Evolutionary conservation across 2,329 filamentous ascomycete species (phyloP).

Genomic region (Ophiocordyceps camponoti-leonardi): DNA sequence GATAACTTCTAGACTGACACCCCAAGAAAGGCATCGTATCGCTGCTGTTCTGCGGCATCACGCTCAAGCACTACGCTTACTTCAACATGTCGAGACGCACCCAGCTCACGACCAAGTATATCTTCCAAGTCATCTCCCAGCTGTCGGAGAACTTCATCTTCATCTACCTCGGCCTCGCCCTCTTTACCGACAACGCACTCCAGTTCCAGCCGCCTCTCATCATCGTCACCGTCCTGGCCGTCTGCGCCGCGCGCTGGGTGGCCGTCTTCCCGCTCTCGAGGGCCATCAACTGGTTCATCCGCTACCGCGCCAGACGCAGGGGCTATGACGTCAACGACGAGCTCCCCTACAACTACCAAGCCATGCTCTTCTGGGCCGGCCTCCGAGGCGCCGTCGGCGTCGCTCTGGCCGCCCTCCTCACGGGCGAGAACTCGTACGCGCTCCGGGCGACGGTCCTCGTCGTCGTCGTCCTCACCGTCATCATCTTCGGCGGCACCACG

Average conservation of each 20-base stretch:
- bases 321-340: conserved; percentile 67
- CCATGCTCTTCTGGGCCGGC: conserved; percentile 99
- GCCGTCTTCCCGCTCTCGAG: conserved; percentile 87
- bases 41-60: conserved; percentile 92
- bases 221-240: conserved; percentile 77
- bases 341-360: conserved; percentile 85
- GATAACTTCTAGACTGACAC: background rate
- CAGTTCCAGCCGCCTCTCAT: conserved; percentile 92
- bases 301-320: conserved; percentile 63
- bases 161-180: conserved; percentile 87
- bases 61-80: conserved; percentile 96
- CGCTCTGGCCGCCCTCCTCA: conserved; percentile 75
- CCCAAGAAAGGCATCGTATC: conserved; percentile 68
- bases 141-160: conserved; percentile 99
- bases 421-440: conserved; percentile 63
- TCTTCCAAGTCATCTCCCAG: conserved; percentile 89
- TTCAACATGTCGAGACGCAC: conserved; percentile 99
- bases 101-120: conserved; percentile 92
- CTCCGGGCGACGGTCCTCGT: conserved; percentile 91
- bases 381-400: conserved; percentile 91
- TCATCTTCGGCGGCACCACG: conserved; percentile 96
- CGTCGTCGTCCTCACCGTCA: conserved; percentile 91
- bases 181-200: conserved; percentile 80
- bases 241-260: conserved; percentile 81
- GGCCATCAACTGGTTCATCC: conserved; percentile 82